Evolutionary conservation across 2,329 filamentous ascomycete genomes (phyloP), one percentile per base, ranked within the genome.

Genomic region (Alternaria burnsii): DNA sequence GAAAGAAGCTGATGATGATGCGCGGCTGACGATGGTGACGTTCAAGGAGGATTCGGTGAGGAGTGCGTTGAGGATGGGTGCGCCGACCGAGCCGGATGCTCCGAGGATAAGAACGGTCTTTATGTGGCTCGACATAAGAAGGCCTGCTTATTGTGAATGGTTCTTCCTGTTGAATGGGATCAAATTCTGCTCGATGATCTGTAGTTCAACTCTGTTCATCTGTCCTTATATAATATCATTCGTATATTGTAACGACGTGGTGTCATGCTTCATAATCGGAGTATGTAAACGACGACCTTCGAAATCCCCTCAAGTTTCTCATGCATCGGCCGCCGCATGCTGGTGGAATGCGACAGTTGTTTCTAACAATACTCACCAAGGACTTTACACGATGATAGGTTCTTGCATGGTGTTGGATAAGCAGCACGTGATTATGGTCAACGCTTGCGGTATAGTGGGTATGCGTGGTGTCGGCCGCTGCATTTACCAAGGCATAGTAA

Each of bases 21-120:
- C 50, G n/a, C 76, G 74, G 3, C 71, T 72, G 40, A 79, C 69
- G 41, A 75, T 71, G 6, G 74, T 77, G 55, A 78, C 67, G 43
- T 63, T 66, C 65, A 79, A 76, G 11, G 71, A 71, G 20, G 32
- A 14, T 36, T 36, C 32, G 14, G 14, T 5, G 32, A 36, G 32
- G 46, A 77, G 74, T n/a, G 78, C 72, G 42, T 64, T 66, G 32
- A 73, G 66, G 43, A 76, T 71, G 10, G 67, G 61, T 18, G 61
- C 48, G 6, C 71, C 71, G 44, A 74, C 61, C 4, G 68, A 69
- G 55, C 71, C 68, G 11, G 67, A 69, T 50, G 66, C 70, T 20
- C 70, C 68, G 10, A 54, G 84, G 28, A 73, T 59, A 32, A 70
- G 59, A 48, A 73, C 61, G 42, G 68, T 70, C n/a, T 68, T 64